Evolutionary conservation across 768 basidiomycete genomes (phyloP), one percentile per base, ranked within the genome.

Genomic region (Tulasnella sp.): DNA sequence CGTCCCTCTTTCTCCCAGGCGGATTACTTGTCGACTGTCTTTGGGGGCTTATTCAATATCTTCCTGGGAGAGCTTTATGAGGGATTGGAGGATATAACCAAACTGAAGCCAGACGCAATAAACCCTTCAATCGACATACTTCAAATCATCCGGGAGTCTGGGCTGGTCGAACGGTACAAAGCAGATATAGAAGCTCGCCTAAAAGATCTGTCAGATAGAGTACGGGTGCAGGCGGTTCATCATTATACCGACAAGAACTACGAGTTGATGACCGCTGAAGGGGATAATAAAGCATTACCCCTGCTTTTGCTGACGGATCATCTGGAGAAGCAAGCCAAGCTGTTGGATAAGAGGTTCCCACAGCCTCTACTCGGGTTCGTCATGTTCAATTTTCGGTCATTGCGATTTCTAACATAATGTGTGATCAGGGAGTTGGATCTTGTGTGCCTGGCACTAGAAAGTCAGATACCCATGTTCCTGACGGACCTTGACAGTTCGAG

Each of bases 51-150:
- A 27, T 90, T 90, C 70, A 90, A 83, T 62, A 75, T 86, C 51
- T 90, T 93, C 68, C 74, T 95, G 15, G 81, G 85, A 7, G 75
- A 74, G 3, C 70, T 93, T 13, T 93, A 90, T 62, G 87, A 91
- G 59, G 67, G 79, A 16, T 81, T 91, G 72, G 86, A 92, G 54
- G 63, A 72, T 16, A 63, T 91, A 32, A 82, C 86, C 25, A 73
- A 75, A 40, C 65, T 90, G 60, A 90, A 88, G 61, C 73, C 71
- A 29, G 70, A 80, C 13, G 83, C 83, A 39, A 62, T 91, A 32
- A 72, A 75, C 34, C 73, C 79, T 0, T 83, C 70, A 59, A 64
- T 89, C 12, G 63, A 67, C 13, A 71, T 90, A 1, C 69, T 91
- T n/a, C 78, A 84, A 53, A 75, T 76, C 37, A 73, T 91, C 5